Evolutionary conservation across 805 yeast genomes (phyloP).

Genomic region (Priceomyces melissophilus): DNA sequence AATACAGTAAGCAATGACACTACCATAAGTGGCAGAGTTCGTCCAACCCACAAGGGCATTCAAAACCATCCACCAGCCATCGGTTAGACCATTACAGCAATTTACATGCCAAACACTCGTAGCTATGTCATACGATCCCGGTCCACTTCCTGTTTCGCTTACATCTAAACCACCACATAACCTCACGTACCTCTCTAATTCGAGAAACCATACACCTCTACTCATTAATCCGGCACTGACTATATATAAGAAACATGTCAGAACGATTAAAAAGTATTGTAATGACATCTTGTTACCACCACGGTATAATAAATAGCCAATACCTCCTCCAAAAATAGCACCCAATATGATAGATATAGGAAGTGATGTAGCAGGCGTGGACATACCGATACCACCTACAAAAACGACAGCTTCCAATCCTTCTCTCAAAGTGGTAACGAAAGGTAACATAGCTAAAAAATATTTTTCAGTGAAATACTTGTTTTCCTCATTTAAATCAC

Average conservation of each 20-base stretch:
- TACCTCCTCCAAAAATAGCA: slow-evolving; percentile 50
- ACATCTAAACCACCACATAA: slow-evolving; percentile 79
- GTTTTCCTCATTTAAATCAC: background rate
- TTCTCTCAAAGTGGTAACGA: slow-evolving; percentile 82
- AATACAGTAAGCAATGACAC: slow-evolving; percentile 65
- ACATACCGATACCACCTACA: slow-evolving; percentile 77
- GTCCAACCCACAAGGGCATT: slow-evolving; percentile 94
- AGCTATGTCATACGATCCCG: slow-evolving; percentile 83
- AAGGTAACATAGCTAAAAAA: slow-evolving; percentile 73
- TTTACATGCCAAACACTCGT: slow-evolving; percentile 90
- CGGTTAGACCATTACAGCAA: slow-evolving; percentile 90
- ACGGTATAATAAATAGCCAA: slow-evolving; percentile 67
- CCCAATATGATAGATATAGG: slow-evolving; percentile 59
- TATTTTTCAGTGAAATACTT: slow-evolving; percentile 49
- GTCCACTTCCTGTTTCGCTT: slow-evolving; percentile 86
- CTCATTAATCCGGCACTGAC: slow-evolving; percentile 87
- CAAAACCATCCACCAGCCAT: slow-evolving; percentile 87
- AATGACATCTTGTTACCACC: slow-evolving; percentile 79
- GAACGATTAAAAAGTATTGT: slow-evolving; percentile 66
- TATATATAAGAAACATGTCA: slow-evolving; percentile 77
- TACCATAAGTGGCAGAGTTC: slow-evolving; percentile 87
- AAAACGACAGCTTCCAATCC: slow-evolving; percentile 91
- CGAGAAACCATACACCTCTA: slow-evolving; percentile 88
- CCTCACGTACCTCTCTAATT: slow-evolving; percentile 70
- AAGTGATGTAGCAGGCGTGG: slow-evolving; percentile 59